These are phyloP conservation scores for Euphorbia lathyris DNA, from an alignment of 345 rosid species.

Conservation along the genomic window DNA sequence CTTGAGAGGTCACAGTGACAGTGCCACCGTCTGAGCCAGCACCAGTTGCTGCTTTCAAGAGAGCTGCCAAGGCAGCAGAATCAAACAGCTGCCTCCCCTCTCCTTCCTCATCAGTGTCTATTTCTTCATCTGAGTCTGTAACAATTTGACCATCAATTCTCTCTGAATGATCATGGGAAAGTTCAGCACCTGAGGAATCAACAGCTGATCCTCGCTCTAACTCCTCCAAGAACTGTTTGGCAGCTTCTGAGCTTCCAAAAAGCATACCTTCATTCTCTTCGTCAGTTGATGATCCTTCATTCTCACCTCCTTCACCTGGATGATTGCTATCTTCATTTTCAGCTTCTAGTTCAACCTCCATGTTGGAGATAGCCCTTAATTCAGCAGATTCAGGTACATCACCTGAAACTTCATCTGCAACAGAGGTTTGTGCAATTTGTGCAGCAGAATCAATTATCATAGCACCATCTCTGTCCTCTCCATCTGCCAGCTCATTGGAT, in stretches of 20 bases:
- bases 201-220: slow-evolving; percentile 55
- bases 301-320: slow-evolving; percentile 34
- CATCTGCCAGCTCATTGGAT: slow-evolving; percentile 28
- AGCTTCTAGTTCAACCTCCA: slow-evolving; percentile 31
- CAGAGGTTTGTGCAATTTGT: too few species aligned
- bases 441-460: too few species aligned
- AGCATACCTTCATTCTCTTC: slow-evolving; percentile 62
- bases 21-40: slow-evolving; percentile 57
- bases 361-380: slow-evolving; percentile 14
- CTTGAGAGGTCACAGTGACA: slow-evolving; percentile 69
- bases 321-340: slow-evolving; percentile 37
- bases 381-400: slow-evolving; percentile 14
- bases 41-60: slow-evolving; percentile 85
- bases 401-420: slow-evolving; percentile 12
- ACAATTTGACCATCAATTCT: slow-evolving; percentile 75
- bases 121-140: slow-evolving; percentile 58
- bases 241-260: slow-evolving; percentile 77
- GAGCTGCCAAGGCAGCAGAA: slow-evolving; percentile 88
- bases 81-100: slow-evolving; percentile 83
- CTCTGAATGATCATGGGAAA: slow-evolving; percentile 47
- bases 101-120: slow-evolving; percentile 73
- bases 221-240: slow-evolving; percentile 78
- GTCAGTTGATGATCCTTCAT: slow-evolving; percentile 50
- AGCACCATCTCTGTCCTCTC: too few species aligned
- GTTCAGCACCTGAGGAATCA: slow-evolving; percentile 52